Evolutionary conservation across 2,329 filamentous ascomycete species (phyloP).

Genomic region (Rosellinia necatrix): DNA sequence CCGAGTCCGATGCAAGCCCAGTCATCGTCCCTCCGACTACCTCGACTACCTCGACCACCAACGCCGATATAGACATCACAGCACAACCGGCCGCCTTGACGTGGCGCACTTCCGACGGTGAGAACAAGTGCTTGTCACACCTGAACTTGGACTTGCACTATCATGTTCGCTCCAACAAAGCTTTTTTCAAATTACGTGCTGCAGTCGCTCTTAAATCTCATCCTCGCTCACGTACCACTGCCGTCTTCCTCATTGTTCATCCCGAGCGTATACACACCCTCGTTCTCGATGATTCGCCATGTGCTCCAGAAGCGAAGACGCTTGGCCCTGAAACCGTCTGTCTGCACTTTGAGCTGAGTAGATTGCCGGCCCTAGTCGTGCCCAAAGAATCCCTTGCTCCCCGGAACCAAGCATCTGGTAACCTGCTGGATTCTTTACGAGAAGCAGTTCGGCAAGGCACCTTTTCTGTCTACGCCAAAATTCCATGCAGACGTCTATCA

Average conservation of each 20-base stretch:
- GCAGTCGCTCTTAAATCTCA: constrained; percentile 23
- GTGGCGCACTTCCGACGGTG: constrained; percentile 18
- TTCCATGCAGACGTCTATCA: constrained; percentile 20
- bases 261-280: constrained; percentile 25
- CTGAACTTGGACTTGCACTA: constrained; percentile 25
- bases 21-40: constrained; percentile 1
- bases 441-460: constrained; percentile 18
- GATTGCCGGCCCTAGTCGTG: constrained; percentile 21
- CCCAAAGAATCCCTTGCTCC: constrained; percentile 23
- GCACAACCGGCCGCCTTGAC: constrained; percentile 17
- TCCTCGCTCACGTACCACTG: constrained; percentile 18
- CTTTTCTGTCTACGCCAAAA: constrained; percentile 22
- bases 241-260: constrained; percentile 24
- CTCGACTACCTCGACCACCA: not conserved
- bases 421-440: constrained; percentile 23
- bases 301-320: constrained; percentile 7
- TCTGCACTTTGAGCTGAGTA: constrained; percentile 24
- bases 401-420: constrained; percentile 24
- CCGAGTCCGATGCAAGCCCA: constrained; percentile 13
- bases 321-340: constrained; percentile 24
- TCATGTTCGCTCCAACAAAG: constrained; percentile 23
- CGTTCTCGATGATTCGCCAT: constrained; percentile 22
- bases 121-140: constrained; percentile 11
- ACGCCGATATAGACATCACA: constrained; percentile 23
- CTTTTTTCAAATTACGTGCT: constrained; percentile 25